A percentile compares a stretch with the other conserved stretches of the same genome.
These are phyloP conservation scores for Colletotrichum truncatum DNA, from an alignment of 2,329 filamentous ascomycete genomes.

Conservation along the genomic window DNA sequence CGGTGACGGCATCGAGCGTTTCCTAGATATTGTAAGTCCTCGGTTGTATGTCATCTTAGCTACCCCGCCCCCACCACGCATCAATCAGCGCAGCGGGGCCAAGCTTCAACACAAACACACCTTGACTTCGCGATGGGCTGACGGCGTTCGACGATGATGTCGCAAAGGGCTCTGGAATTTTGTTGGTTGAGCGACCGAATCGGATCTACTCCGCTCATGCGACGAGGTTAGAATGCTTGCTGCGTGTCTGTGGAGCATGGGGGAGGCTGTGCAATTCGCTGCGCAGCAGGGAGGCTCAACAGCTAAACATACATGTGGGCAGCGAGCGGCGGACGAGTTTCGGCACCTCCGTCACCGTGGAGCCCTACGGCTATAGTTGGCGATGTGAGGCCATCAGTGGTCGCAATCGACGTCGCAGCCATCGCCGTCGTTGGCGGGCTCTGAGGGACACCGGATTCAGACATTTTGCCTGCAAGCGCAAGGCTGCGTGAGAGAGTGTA, in stretches of 20 bases:
- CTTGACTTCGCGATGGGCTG: slow-evolving; percentile 67
- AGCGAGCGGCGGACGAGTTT: slow-evolving; percentile 42
- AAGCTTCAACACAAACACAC: slow-evolving; percentile 42
- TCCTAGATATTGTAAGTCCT: slow-evolving; percentile 63
- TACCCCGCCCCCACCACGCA: slow-evolving; percentile 25
- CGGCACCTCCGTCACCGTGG: slow-evolving; percentile 19
- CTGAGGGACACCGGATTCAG: slow-evolving; percentile 2
- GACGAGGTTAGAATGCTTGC: slow-evolving; percentile 23
- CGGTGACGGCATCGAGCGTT: slow-evolving; percentile 88
- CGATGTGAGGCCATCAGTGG: slow-evolving; percentile 18
- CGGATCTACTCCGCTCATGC: slow-evolving; percentile 18
- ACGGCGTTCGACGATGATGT: slow-evolving; percentile 67
- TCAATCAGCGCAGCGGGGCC: slow-evolving; percentile 29
- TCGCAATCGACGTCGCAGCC: slow-evolving; percentile 12
- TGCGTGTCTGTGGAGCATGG: slow-evolving; percentile 22
- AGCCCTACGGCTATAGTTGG: slow-evolving; percentile 29
- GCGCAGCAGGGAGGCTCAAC: slow-evolving; percentile 1
- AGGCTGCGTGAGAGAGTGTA: slow-evolving; percentile 12
- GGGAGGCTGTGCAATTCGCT: slow-evolving; percentile 32
- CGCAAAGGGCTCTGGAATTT: slow-evolving; percentile 63
- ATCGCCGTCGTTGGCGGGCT: slow-evolving; percentile 26
- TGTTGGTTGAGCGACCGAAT: slow-evolving; percentile 32
- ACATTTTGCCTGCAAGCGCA: slow-evolving; percentile 5
- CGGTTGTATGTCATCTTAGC: neutral
- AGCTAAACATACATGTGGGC: slow-evolving; percentile 52